Conservation (phyloP, 2,329 filamentous ascomycete genomes). For the Pseudonectria buxi region DNA sequence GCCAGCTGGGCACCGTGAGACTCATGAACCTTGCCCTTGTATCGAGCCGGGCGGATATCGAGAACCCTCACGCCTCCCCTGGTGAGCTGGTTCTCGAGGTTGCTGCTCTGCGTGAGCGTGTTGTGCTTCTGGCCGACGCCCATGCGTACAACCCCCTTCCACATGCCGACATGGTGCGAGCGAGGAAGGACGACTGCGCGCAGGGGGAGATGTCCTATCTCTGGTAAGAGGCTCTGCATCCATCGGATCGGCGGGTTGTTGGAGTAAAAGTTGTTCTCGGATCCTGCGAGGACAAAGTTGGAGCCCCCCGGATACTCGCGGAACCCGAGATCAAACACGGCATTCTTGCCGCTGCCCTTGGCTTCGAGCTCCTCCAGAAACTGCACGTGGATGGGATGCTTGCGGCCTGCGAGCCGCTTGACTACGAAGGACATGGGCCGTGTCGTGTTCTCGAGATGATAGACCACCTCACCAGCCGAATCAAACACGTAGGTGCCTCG, state of each 20-base stretch:
- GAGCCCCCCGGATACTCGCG: slow-evolving; percentile 11
- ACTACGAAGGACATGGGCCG: slow-evolving; percentile 22
- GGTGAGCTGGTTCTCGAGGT: slow-evolving; percentile 19
- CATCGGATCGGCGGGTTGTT: slow-evolving; percentile 19
- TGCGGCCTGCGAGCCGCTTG: slow-evolving; percentile 8
- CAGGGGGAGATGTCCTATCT: slow-evolving; percentile 22
- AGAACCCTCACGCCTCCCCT: slow-evolving; percentile 24
- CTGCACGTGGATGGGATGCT: slow-evolving; percentile 8
- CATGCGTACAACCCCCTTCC: slow-evolving; percentile 1
- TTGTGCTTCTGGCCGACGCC: slow-evolving; percentile 9
- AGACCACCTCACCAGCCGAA: slow-evolving; percentile 22
- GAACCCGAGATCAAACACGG: slow-evolving; percentile 12
- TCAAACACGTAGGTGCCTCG: slow-evolving; percentile 4
- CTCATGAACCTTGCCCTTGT: slow-evolving; percentile 8
- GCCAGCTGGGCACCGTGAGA: slow-evolving; percentile 13
- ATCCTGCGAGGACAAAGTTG: slow-evolving; percentile 25
- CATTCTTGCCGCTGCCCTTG: slow-evolving; percentile 5
- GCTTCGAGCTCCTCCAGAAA: slow-evolving; percentile 21
- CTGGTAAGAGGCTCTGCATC: slow-evolving; percentile 23
- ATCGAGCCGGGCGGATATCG: slow-evolving; percentile 19
- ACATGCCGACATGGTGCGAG: slow-evolving; percentile 27
- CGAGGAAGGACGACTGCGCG: slow-evolving; percentile 25
- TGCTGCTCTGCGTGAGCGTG: slow-evolving; percentile 18
- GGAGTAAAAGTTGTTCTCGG: slow-evolving; percentile 24
- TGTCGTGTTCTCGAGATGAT: slow-evolving; percentile 21